These are phyloP conservation scores for Corymbia calophylla DNA, from an alignment of 441 rosid genomes.

Conservation along the genomic window DNA sequence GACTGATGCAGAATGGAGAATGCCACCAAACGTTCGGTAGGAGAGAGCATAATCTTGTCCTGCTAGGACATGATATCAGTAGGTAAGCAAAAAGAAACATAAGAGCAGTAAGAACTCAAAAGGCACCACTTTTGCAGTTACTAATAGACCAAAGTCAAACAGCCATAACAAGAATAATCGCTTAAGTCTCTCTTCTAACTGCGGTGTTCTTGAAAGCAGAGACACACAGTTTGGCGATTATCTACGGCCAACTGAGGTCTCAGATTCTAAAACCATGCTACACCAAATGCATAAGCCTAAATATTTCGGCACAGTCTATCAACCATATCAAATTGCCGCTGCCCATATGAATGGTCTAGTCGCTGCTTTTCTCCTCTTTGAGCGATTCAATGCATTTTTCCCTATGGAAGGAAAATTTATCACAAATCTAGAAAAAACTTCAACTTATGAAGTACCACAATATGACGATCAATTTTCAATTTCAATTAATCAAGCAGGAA, in stretches of 20 bases:
- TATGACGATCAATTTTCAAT: neutral
- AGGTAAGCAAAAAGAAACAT: conserved; percentile 7
- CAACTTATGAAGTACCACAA: neutral
- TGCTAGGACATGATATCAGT: conserved; percentile 21
- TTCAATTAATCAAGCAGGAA: neutral
- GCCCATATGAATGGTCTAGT: neutral
- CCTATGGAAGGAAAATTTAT: neutral
- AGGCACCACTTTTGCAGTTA: neutral
- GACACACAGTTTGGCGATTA: neutral
- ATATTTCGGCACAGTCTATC: neutral
- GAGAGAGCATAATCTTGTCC: conserved; percentile 44
- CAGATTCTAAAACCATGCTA: neutral
- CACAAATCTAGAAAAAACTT: neutral
- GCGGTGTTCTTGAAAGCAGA: neutral
- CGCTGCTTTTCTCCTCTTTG: neutral
- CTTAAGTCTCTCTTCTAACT: neutral
- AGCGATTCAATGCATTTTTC: neutral
- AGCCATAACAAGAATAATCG: neutral
- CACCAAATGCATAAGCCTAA: neutral
- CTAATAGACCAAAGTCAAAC: neutral
- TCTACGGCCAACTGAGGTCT: neutral
- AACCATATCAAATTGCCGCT: neutral
- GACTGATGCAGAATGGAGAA: conserved; percentile 56
- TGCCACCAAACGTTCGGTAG: conserved; percentile 63
- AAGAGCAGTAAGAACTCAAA: neutral